Conservation (phyloP, 2,329 filamentous ascomycete genomes). For the Stromatinia cepivora region DNA sequence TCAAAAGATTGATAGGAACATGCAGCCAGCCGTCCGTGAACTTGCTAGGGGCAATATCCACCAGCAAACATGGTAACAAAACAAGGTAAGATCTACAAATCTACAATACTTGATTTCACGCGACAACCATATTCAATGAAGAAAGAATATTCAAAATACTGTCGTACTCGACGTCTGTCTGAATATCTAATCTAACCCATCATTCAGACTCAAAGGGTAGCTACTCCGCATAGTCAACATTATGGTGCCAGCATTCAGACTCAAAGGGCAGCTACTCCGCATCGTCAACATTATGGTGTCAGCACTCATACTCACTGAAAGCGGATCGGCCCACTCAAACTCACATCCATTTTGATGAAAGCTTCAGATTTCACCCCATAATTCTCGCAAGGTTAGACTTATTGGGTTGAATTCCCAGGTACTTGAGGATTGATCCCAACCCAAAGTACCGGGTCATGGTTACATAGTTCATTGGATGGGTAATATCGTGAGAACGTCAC, state of each 20-base stretch:
- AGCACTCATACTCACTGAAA: neutral
- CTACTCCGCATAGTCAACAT: too few relatives aligned
- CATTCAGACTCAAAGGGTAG: too few relatives aligned
- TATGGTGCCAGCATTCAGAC: too few relatives aligned
- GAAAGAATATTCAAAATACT: neutral
- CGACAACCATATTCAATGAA: neutral
- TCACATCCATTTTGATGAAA: neutral
- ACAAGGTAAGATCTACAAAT: constrained; percentile 7
- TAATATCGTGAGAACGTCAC: constrained; percentile 10
- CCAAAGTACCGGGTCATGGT: constrained; percentile 12
- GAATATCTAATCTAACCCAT: too few relatives aligned
- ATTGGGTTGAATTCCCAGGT: neutral
- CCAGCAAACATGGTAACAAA: neutral
- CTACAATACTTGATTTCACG: neutral
- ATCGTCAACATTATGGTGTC: too few relatives aligned
- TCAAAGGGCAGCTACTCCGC: too few relatives aligned
- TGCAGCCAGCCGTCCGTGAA: constrained; percentile 12
- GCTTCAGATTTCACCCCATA: neutral
- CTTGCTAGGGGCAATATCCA: neutral
- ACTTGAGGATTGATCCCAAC: neutral
- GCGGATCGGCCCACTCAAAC: neutral
- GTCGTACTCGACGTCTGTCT: too few relatives aligned
- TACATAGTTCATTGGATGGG: constrained; percentile 1
- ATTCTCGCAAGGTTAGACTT: constrained; percentile 14
- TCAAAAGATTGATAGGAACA: neutral